Percentiles rank a stretch among this genome's conserved stretches.
These are phyloP conservation scores for Prunus fruticosa DNA, from an alignment of 306 rosid species.

Conservation along the genomic window DNA sequence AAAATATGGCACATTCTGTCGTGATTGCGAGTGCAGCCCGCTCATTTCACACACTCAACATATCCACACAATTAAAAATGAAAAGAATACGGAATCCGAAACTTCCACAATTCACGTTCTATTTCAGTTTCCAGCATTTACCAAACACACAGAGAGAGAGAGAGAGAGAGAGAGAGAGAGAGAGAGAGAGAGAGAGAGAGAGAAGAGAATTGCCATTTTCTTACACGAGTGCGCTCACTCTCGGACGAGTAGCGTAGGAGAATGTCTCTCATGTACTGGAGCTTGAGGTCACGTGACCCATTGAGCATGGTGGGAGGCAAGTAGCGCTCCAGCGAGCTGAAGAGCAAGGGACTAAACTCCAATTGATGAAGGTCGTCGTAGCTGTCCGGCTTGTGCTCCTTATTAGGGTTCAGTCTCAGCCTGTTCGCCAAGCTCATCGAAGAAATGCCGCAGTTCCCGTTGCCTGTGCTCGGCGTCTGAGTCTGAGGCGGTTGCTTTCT, in stretches of 20 bases:
- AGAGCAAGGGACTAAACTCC: slow-evolving; percentile 77
- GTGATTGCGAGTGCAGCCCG: background rate
- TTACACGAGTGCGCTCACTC: slow-evolving; percentile 74
- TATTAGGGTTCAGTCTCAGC: slow-evolving; percentile 54
- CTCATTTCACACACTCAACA: background rate
- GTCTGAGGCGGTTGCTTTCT: slow-evolving; percentile 38
- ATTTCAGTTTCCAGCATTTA: background rate
- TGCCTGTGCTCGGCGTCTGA: slow-evolving; percentile 32
- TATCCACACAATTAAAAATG: background rate
- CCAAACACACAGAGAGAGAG: slow-evolving; percentile 4
- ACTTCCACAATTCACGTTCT: background rate
- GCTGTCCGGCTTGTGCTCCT: slow-evolving; percentile 70
- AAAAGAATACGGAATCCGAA: background rate
- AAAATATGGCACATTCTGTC: background rate
- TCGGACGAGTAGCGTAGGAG: slow-evolving; percentile 65
- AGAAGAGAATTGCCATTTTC: background rate
- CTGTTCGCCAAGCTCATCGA: slow-evolving; percentile 22
- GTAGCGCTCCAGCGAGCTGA: slow-evolving; percentile 76
- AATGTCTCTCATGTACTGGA: slow-evolving; percentile 66
- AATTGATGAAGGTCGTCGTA: slow-evolving; percentile 64
- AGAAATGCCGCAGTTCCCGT: slow-evolving; percentile 35
- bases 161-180: background rate
- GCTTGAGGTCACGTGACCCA: slow-evolving; percentile 63
- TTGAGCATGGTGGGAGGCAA: slow-evolving; percentile 59
- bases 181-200: slow-evolving; percentile 1